Base-by-base conservation (phyloP, 2,329 filamentous ascomycete genomes). In the Sclerotinia spermophila region DNA sequence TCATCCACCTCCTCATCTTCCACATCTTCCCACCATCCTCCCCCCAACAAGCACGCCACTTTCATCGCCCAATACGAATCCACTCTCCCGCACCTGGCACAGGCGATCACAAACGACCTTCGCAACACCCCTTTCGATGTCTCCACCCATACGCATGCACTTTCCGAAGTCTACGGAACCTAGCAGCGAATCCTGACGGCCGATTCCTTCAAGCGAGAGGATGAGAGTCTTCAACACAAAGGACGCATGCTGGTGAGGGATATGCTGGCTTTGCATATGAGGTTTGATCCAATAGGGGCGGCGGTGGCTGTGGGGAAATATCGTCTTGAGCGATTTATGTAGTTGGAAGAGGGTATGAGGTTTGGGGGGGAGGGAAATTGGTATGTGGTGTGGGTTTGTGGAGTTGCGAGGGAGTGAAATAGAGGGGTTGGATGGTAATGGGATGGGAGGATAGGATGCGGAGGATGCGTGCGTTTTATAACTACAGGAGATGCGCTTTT, bases 101-200 rank as follows among this genome's bases (percentile, higher is more conserved):
- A 10, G 8, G 13, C 38, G 1, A 42, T 42, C 40, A 4, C n/a
- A n/a, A n/a, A 42, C 3, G 3, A 11, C 40, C 4, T 42, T 15
- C 40, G 38, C 10, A 42, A 42, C 13, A 42, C 2, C 24, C 0
- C 2, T 8, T 8, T 11, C 10, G 0, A 11, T 24, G 4, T 0
- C 8, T 8, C 44, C 21, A 21, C 21, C 0, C 1, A 3, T 10
- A 48, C 11, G 1, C 10, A 5, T 15, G 15, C 11, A 15, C 11
- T 51, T 15, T 13, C 27, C 13, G 13, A 1, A 10, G 7, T 51
- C 13, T 51, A 27, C 17, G 24, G 7, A n/a, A 27, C 6, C 3
- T 15, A n/a, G 7, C 5, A 7, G 48, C 4, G 1, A 27, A 6
- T 27, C 24, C 1, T 27, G 7, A 51, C 5, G 13, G 4, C 5